phyloP scores from a whole-genome alignment of 2,329 filamentous ascomycete species.

The Myriosclerotinia duriaeana region DNA sequence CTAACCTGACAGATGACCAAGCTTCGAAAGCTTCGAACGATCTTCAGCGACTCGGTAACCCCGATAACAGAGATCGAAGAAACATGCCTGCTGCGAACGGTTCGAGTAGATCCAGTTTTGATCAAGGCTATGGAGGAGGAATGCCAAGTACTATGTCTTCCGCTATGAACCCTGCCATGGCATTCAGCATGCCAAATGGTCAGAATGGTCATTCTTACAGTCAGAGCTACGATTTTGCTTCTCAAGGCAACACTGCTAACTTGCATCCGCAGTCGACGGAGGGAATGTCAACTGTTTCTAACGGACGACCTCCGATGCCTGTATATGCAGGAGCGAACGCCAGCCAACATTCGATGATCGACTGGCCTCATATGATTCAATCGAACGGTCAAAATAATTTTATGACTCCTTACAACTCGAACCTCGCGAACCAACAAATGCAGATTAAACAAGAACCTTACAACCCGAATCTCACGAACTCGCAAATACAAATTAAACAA shows the following conservation, averaged over 20 bases:
- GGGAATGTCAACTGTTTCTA: conserved; percentile 33
- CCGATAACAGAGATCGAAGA: conserved; percentile 56
- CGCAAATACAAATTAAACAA: conserved; percentile 67
- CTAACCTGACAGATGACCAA: conserved; percentile 57
- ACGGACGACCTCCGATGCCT: conserved; percentile 43
- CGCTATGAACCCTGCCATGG: conserved; percentile 59
- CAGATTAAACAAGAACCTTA: conserved; percentile 58
- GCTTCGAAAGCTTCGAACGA: conserved; percentile 54
- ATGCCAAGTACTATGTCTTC: conserved; percentile 61
- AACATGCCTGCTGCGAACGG: conserved; percentile 56
- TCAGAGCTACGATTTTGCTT: conserved; percentile 42
- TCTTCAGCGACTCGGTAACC: conserved; percentile 58
- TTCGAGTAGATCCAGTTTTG: conserved; percentile 47
- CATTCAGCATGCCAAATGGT: conserved; percentile 62
- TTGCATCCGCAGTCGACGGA: conserved; percentile 37
- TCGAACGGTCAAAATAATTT: conserved; percentile 66
- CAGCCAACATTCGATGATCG: conserved; percentile 61
- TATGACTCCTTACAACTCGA: conserved; percentile 53
- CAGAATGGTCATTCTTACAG: conserved; percentile 54
- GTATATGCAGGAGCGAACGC: conserved; percentile 56
- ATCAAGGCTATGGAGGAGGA: conserved; percentile 58
- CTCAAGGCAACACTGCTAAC: conserved; percentile 39
- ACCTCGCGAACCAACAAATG: conserved; percentile 68
- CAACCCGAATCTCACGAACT: conserved; percentile 62
- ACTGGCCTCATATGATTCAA: conserved; percentile 80